Conservation (phyloP, 116 monocot species). For the Phalaenopsis hybrid region DNA sequence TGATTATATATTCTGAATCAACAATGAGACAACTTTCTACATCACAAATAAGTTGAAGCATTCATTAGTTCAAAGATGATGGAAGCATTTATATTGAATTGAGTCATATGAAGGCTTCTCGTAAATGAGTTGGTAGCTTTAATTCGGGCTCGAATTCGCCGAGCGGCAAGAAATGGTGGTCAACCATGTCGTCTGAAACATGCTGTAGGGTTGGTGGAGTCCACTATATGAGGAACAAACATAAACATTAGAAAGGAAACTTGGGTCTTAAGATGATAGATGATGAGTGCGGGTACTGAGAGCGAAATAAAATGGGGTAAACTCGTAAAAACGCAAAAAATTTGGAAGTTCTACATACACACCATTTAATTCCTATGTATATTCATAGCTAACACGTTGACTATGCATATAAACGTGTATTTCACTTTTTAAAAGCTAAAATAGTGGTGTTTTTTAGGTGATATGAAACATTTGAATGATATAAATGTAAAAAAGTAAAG, state of each 20-base stretch:
- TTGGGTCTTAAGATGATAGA: neutral
- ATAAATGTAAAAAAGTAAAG: too few relatives aligned
- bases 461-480: too few relatives aligned
- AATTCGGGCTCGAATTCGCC: slow-evolving; percentile 76
- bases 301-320: too few relatives aligned
- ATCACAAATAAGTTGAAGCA: neutral
- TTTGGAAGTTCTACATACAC: neutral
- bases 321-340: neutral
- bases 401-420: too few relatives aligned
- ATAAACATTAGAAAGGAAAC: neutral
- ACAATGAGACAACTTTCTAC: neutral
- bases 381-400: neutral
- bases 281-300: neutral
- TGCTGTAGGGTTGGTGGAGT: slow-evolving; percentile 69
- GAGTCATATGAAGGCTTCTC: slow-evolving; percentile 71
- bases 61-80: neutral
- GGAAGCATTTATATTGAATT: neutral
- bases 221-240: slow-evolving; percentile 54
- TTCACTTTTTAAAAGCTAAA: too few relatives aligned
- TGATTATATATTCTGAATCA: neutral
- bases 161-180: slow-evolving; percentile 62
- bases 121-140: slow-evolving; percentile 62
- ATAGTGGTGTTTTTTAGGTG: too few relatives aligned
- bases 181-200: slow-evolving; percentile 80
- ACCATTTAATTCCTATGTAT: neutral